Base-by-base conservation (phyloP, 2,329 filamentous ascomycete genomes). In the Penicillium sp. region DNA sequence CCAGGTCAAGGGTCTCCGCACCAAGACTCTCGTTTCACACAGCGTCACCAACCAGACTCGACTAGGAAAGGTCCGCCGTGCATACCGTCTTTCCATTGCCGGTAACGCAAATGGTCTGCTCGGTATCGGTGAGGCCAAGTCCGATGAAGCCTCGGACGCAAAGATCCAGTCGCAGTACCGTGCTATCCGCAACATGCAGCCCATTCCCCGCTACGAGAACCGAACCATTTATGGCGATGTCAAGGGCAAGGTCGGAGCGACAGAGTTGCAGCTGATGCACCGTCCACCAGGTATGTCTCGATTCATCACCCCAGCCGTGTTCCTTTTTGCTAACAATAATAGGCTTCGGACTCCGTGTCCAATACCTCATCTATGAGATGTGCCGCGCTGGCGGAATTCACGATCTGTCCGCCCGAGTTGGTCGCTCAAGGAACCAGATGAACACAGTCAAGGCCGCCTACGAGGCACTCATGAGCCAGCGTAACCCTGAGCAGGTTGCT, bases 301-400 rank as follows among this genome's bases (percentile, higher is more conserved):
- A 49, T 43, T 36, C 42, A 19, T 53, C 49, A 17, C 42, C 9
- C 33, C 2, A 27, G 25, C 7, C 25, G 6, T 36, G 25, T 56
- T n/a, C n/a, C 29, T 52, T 56, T 27, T 56, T 21, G n/a, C 49
- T 57, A 57, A 67, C 33, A 13, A 35, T 29, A 25, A 23, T 60
- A 97, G 94, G 94, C 59, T 99, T 97, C 70, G 94, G 94, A 71
- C 88, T 97, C 66, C 91, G 94, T 70, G 91, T 90, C 73, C 91
- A 96, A 68, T 86, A 90, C 72, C 86, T 92, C 64, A 93, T 99
- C 75, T 97, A 93, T 77, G 93, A 99, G 76, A 92, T 99, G 81
- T 93, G 90, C 72, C 89, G 91, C 63, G 87, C 88, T 49, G 89
- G 87, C 41, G 94, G 94, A 64, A 91, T 99, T 70, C 83, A 88